Evolutionary conservation across 2,329 filamentous ascomycete genomes (phyloP).

Genomic region (Colletotrichum orbiculare): DNA sequence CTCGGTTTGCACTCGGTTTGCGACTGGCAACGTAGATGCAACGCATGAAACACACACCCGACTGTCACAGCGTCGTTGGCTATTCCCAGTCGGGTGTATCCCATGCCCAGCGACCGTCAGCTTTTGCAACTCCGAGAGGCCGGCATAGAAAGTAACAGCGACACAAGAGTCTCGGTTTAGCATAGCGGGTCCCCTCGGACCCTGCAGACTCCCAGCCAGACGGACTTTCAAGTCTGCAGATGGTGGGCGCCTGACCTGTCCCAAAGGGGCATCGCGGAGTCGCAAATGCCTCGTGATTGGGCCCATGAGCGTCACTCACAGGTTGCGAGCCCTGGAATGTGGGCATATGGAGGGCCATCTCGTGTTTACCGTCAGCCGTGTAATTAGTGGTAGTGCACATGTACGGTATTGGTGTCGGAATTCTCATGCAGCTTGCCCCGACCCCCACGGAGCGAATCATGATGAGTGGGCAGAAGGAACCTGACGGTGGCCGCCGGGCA

Average conservation of each 20-base stretch:
- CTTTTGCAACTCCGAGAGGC: no score
- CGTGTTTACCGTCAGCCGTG: neutral
- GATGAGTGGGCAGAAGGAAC: no score
- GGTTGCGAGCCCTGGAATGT: slow-evolving; percentile 25
- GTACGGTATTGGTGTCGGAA: neutral
- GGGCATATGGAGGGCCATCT: slow-evolving; percentile 15
- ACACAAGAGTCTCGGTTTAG: no score
- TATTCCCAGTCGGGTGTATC: no score
- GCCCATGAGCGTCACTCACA: slow-evolving; percentile 10
- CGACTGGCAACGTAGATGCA: no score
- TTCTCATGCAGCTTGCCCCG: neutral
- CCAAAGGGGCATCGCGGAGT: slow-evolving; percentile 26
- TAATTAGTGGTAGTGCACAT: neutral
- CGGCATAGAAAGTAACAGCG: no score
- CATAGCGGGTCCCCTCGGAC: slow-evolving; percentile 23
- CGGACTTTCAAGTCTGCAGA: slow-evolving; percentile 10
- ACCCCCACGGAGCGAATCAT: no score
- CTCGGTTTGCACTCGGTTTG: no score
- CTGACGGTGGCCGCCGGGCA: no score
- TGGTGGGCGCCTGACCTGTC: slow-evolving; percentile 32
- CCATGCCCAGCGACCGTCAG: no score
- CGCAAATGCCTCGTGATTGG: slow-evolving; percentile 8
- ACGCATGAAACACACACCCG: no score
- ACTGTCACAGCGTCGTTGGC: no score
- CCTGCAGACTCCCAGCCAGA: slow-evolving; percentile 31